A percentile compares a stretch with the other conserved stretches of the same genome.
Evolutionary conservation across 73 alveolate genomes (phyloP).

Genomic region (Tetrahymena thermophila): DNA sequence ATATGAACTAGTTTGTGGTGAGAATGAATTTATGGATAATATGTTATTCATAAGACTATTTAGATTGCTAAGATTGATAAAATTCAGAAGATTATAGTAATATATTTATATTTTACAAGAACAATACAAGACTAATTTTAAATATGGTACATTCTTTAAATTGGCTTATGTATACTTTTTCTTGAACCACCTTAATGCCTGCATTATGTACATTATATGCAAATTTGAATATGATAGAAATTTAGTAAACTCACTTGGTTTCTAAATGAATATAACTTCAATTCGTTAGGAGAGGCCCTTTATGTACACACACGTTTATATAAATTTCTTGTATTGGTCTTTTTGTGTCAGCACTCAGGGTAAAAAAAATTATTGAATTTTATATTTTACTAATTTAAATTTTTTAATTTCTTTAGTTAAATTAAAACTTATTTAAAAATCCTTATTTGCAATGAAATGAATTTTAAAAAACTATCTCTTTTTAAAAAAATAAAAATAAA

Average conservation of each 20-base stretch:
- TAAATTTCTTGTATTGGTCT: background rate
- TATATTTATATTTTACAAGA: background rate
- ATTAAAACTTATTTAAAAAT: too few relatives aligned
- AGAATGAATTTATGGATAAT: background rate
- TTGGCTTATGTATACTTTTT: background rate
- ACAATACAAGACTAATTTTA: background rate
- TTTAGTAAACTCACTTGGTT: background rate
- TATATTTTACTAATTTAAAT: too few relatives aligned
- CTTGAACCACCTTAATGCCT: background rate
- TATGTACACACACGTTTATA: background rate
- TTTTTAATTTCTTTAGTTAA: too few relatives aligned
- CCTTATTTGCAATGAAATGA: too few relatives aligned
- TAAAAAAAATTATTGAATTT: background rate
- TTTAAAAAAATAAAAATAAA: too few relatives aligned
- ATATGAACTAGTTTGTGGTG: background rate
- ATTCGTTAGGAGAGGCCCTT: background rate
- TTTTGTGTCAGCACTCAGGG: background rate
- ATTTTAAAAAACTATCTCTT: too few relatives aligned
- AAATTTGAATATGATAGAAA: background rate
- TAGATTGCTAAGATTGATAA: background rate
- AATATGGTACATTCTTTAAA: background rate
- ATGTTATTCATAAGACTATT: background rate
- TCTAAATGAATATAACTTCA: background rate
- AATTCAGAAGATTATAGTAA: background rate
- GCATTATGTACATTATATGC: background rate